Conservation (phyloP, 202 grass and related monocot genomes). For the Eragrostis tef region DNA sequence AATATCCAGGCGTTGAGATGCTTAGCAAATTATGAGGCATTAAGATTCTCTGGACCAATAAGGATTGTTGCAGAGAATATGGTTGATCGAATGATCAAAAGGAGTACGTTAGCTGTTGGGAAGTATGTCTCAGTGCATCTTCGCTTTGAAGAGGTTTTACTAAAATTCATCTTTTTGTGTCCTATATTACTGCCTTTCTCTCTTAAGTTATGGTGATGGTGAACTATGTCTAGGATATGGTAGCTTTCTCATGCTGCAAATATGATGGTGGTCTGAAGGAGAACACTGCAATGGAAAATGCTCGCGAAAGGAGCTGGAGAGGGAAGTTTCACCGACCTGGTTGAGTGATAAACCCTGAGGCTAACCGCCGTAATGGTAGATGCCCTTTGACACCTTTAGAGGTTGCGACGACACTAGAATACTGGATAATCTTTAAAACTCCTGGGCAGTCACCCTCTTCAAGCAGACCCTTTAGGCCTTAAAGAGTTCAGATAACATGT, state of each 20-base stretch:
- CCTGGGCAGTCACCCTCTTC: neutral
- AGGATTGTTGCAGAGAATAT: slow-evolving; percentile 72
- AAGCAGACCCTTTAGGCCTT: neutral
- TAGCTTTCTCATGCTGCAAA: slow-evolving; percentile 93
- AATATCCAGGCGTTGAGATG: slow-evolving; percentile 80
- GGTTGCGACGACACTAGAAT: slow-evolving; percentile 46
- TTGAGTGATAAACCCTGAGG: slow-evolving; percentile 81
- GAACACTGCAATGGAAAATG: slow-evolving; percentile 74
- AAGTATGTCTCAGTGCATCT: slow-evolving; percentile 94
- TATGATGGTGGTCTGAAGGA: slow-evolving; percentile 81
- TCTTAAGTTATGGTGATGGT: slow-evolving; percentile 17
- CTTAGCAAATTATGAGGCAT: slow-evolving; percentile 85
- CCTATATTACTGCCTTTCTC: slow-evolving; percentile 35
- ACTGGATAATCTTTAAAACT: neutral
- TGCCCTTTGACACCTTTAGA: slow-evolving; percentile 90
- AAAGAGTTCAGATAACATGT: slow-evolving; percentile 7
- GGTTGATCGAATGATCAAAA: slow-evolving; percentile 82
- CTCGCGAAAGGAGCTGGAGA: slow-evolving; percentile 83
- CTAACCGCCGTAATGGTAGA: slow-evolving; percentile 83
- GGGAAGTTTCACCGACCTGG: slow-evolving; percentile 85
- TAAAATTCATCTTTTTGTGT: neutral
- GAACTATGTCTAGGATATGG: slow-evolving; percentile 78
- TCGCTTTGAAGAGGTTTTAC: slow-evolving; percentile 89
- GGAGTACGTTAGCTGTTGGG: slow-evolving; percentile 66
- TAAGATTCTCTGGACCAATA: slow-evolving; percentile 89